These are phyloP conservation scores for Botrytis medusae DNA, from an alignment of 2,329 filamentous ascomycete species.

Conservation along the genomic window DNA sequence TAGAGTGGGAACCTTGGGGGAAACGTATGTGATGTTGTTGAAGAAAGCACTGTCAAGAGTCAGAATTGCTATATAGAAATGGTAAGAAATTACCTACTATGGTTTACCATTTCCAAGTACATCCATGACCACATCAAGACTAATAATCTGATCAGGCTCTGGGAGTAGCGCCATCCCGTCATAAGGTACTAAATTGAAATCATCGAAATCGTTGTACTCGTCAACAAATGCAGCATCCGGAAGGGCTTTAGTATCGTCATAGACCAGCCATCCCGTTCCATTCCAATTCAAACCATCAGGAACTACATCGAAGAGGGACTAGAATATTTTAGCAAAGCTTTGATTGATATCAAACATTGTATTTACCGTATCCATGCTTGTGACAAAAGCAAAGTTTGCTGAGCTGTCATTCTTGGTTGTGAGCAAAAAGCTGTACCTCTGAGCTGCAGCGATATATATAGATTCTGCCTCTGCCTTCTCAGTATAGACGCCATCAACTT, in stretches of 20 bases:
- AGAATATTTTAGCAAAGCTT: constrained; percentile 31
- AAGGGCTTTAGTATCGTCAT: constrained; percentile 49
- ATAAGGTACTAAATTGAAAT: constrained; percentile 67
- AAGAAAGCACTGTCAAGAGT: constrained; percentile 47
- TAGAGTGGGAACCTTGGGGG: constrained; percentile 65
- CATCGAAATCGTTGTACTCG: constrained; percentile 69
- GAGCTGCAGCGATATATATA: constrained; percentile 67
- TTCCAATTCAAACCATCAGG: constrained; percentile 69
- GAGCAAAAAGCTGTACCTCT: constrained; percentile 62
- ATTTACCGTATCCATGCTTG: constrained; percentile 61
- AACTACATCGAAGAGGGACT: constrained; percentile 61
- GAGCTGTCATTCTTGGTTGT: constrained; percentile 62
- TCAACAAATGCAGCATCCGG: constrained; percentile 56
- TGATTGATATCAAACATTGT: no score
- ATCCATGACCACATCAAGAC: constrained; percentile 64
- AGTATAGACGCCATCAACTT: constrained; percentile 70
- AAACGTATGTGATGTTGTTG: constrained; percentile 64
- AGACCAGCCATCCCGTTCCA: constrained; percentile 63
- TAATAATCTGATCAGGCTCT: constrained; percentile 62
- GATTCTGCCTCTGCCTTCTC: constrained; percentile 57
- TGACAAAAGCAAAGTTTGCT: constrained; percentile 66
- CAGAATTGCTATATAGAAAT: not conserved
- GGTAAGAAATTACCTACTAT: constrained; percentile 50
- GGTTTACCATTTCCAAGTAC: constrained; percentile 66
- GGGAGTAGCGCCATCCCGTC: constrained; percentile 62